Evolutionary conservation across 139 green algal genomes (phyloP), one percentile per base, ranked within the genome.

Genomic region (Mesotaenium endlicherianum): DNA sequence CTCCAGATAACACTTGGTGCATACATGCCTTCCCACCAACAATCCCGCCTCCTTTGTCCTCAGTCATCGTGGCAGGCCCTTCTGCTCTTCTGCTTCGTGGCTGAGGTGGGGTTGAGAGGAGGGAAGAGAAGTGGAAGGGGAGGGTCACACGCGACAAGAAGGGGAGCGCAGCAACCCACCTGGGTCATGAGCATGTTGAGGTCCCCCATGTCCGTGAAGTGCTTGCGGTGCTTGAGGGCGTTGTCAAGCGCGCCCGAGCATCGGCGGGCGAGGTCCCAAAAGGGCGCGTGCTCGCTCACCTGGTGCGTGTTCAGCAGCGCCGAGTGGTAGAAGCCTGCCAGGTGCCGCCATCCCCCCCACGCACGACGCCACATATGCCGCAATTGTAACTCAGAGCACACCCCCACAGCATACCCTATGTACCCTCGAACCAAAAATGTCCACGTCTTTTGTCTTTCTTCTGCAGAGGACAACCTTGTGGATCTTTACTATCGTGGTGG

Each of bases 181-280:
- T 83, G 64, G 8, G 41, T 31, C 64, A 85, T 80, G 40, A 85
- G 79, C 39, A 85, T 40, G 79, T 85, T 85, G 64, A 85, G 79
- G 42, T 80, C 79, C 26, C 79, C 79, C 79, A 85, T 85, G 70
- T 85, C 79, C 31, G 60, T 85, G 70, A 70, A 85, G n/a, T 85
- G 79, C 42, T 85, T 85, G 3, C 64, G 1, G n/a, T 77, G 36
- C 64, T 78, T 41, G 31, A 85, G 17, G 30, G 79, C 79, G n/a
- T 45, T 30, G 47, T 69, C 36, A 31, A 64, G 3, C 0, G 64
- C 44, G 26, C 30, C 53, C 26, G 43, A 34, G 41, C 79, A 85
- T 16, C 79, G 79, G 16, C 69, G 38, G 30, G 79, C 79, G 17
- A 85, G 67, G 50, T 85, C 41, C 79, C 79, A 85, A 20, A 85